These are phyloP conservation scores for Hemileccinum rubropunctum DNA, from an alignment of 768 basidiomycete genomes.

Conservation along the genomic window DNA sequence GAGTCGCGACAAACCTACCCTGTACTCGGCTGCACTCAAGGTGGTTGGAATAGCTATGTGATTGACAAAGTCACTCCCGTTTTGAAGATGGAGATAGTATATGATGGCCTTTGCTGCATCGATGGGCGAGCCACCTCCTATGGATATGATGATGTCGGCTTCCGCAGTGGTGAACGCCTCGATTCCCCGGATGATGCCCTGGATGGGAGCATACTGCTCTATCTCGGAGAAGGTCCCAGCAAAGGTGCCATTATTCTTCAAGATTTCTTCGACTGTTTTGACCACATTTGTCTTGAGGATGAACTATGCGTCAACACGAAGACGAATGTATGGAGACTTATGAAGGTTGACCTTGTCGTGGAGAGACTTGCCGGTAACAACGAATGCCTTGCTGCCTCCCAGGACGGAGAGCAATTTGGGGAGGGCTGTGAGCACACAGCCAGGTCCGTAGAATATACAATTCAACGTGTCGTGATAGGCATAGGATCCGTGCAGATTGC, in stretches of 20 bases:
- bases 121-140: conserved; percentile 80
- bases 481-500: conserved; percentile 49
- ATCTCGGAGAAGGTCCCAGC: conserved; percentile 71
- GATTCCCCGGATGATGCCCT: conserved; percentile 58
- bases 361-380: conserved; percentile 72
- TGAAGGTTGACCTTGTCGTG: conserved; percentile 48
- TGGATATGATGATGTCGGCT: conserved; percentile 67
- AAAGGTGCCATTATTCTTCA: conserved; percentile 57
- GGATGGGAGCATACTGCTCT: conserved; percentile 68
- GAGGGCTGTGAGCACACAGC: conserved; percentile 57
- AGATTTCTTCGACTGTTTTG: conserved; percentile 34
- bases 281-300: conserved; percentile 26
- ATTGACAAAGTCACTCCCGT: conserved; percentile 46
- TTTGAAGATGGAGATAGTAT: conserved; percentile 57
- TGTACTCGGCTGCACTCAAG: conserved; percentile 75
- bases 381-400: conserved; percentile 58
- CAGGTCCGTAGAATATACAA: conserved; percentile 73
- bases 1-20: conserved; percentile 35
- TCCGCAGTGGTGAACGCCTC: conserved; percentile 51
- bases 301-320: conserved; percentile 8
- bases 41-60: conserved; percentile 86
- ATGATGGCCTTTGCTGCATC: conserved; percentile 76
- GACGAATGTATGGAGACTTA: neutral
- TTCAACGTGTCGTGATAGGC: conserved; percentile 66
- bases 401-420: conserved; percentile 56